phyloP scores from a whole-genome alignment of 2,329 filamentous ascomycete species.

The Penicillium digitatum region DNA sequence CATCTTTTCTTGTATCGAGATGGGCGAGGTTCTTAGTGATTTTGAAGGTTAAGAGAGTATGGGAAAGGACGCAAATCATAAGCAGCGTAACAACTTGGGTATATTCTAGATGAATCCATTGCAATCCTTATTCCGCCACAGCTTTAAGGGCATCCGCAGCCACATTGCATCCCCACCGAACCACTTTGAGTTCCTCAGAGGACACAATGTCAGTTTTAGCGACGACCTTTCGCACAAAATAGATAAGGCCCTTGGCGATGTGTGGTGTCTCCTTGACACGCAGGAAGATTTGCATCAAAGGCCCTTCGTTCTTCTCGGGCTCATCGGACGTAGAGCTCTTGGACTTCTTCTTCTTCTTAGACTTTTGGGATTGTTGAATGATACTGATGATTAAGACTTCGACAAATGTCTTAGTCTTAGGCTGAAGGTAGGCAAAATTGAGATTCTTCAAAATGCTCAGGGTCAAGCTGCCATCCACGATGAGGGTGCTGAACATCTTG shows the following conservation, averaged over 20 bases:
- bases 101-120: not conserved
- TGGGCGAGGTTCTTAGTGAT: too few relatives aligned
- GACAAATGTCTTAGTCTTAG: conserved; percentile 71
- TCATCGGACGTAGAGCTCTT: conserved; percentile 19
- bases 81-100: conserved; percentile 3
- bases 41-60: not conserved
- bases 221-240: conserved; percentile 73
- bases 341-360: conserved; percentile 25
- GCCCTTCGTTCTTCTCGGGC: conserved; percentile 50
- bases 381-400: conserved; percentile 75
- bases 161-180: conserved; percentile 46
- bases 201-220: conserved; percentile 58
- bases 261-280: conserved; percentile 61
- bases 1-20: not conserved
- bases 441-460: conserved; percentile 60
- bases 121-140: conserved; percentile 23
- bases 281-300: conserved; percentile 63
- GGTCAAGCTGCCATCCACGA: conserved; percentile 56
- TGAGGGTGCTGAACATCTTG: conserved; percentile 61
- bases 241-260: conserved; percentile 70
- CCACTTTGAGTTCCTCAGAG: conserved; percentile 51
- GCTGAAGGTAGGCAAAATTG: conserved; percentile 72
- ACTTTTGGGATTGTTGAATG: conserved; percentile 62
- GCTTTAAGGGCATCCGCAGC: conserved; percentile 42
- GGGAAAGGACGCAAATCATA: not conserved